phyloP scores from a whole-genome alignment of 305 asterid species.

The Solanum hybrid region DNA sequence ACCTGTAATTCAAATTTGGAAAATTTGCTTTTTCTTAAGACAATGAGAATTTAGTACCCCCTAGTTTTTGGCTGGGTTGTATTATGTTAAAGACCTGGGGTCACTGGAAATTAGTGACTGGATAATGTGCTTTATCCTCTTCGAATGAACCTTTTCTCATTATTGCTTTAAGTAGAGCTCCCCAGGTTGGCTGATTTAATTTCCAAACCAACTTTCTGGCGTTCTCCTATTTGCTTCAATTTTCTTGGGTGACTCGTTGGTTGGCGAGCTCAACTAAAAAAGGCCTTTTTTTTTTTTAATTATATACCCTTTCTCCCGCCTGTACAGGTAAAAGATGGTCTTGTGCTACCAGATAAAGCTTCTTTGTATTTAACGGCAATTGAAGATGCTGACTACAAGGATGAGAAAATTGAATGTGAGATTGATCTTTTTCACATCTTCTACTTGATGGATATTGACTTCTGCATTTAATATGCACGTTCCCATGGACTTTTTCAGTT shows the following conservation, averaged over 20 bases:
- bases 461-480: background rate
- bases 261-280: background rate
- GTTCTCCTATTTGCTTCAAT: background rate
- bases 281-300: background rate
- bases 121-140: background rate
- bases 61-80: background rate
- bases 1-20: background rate
- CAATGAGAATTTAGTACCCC: background rate
- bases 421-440: constrained; percentile 11
- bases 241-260: background rate
- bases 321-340: constrained; percentile 60
- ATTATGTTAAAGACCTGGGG: background rate
- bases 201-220: background rate
- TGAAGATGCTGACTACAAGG: constrained; percentile 96
- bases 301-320: background rate
- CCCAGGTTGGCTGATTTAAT: background rate
- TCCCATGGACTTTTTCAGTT: background rate
- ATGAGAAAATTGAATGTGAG: constrained; percentile 93
- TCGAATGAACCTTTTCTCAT: background rate
- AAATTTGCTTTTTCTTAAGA: background rate
- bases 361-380: constrained; percentile 78
- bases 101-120: background rate
- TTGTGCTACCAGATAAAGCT: constrained; percentile 83
- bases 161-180: background rate
- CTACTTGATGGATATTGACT: constrained; percentile 8